Base-by-base conservation (phyloP, 192 early-diverging fungal species). In the Linnemannia exigua region DNA sequence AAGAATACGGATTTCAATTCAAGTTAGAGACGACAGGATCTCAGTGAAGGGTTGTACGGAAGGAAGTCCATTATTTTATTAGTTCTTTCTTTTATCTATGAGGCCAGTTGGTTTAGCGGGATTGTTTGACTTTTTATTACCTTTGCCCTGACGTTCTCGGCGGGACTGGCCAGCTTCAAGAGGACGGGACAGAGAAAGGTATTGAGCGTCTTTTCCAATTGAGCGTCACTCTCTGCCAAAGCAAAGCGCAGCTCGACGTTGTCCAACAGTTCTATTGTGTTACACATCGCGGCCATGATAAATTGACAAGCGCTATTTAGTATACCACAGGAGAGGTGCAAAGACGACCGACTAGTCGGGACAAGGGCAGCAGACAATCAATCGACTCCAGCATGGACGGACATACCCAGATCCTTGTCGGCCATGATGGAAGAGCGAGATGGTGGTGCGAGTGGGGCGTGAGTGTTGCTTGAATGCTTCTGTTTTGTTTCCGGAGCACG, bases 221-320 rank as follows among this genome's bases (percentile, higher is more conserved):
- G 88, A 0, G 87, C 68, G 70, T 96, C 93, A 12, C 90, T 93
- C 67, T 93, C 94, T 11, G 95, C 91, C 47, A 96, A 69, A 14
- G 95, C 96, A 50, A 97, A 88, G 36, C 92, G 89, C 41, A 97
- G 76, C 83, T 97, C 96, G 51, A 96, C 96, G 36, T 90, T 95
- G 70, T 96, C 95, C 52, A 95, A 67, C 16, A 89, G 78, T 70
- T 86, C 88, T 88, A 61, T 9, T 15, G 14, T 63, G 58, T 2
- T 63, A 15, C 11, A 63, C 28, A 50, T 4, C 2, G 58, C 20
- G 31, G 15, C n/a, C n/a, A n/a, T n/a, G n/a, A 4, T 33, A 28
- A 33, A 8, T 47, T n/a, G n/a, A n/a, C n/a, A n/a, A n/a, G 46
- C 38, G 25, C 44, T 31, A 19, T 19, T 54, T 14, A 74, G 72